Conservation (phyloP, 108 stramenopile species). For the Cyclotella atomus region DNA sequence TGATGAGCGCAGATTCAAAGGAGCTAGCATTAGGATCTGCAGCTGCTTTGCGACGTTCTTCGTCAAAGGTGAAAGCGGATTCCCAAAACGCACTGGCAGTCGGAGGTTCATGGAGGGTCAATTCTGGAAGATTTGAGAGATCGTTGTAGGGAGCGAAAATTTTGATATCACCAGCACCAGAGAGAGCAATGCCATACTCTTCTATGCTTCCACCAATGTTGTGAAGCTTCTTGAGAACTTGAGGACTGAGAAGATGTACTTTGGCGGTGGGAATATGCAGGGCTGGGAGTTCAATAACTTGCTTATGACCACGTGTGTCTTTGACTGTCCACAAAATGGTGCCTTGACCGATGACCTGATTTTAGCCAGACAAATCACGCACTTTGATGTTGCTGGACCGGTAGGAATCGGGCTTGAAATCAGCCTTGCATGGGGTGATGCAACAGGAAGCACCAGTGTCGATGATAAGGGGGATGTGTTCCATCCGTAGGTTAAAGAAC, state of each 20-base stretch:
- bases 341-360: constrained; percentile 25
- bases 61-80: too few relatives aligned
- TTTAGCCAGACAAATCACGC: constrained; percentile 16
- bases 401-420: constrained; percentile 20
- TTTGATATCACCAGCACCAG: not conserved
- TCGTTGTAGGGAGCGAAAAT: too few relatives aligned
- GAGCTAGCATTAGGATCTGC: not conserved
- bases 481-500: too few relatives aligned
- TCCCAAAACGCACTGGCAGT: too few relatives aligned
- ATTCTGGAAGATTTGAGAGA: too few relatives aligned
- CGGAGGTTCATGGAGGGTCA: too few relatives aligned
- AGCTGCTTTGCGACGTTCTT: too few relatives aligned
- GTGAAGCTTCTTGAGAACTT: constrained; percentile 42
- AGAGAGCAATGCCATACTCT: not conserved
- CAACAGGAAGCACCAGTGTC: constrained; percentile 30
- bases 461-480: constrained; percentile 23
- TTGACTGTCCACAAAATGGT: constrained; percentile 14
- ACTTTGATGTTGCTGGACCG: constrained; percentile 5
- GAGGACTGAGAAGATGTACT: constrained; percentile 32
- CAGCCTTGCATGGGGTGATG: constrained; percentile 20
- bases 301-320: not conserved
- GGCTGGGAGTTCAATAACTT: constrained; percentile 6
- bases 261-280: constrained; percentile 24
- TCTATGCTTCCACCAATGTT: not conserved
- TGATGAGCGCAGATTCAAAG: not conserved